Conservation (phyloP, 148 eudicot species). For the Dianthus caryophyllus region DNA sequence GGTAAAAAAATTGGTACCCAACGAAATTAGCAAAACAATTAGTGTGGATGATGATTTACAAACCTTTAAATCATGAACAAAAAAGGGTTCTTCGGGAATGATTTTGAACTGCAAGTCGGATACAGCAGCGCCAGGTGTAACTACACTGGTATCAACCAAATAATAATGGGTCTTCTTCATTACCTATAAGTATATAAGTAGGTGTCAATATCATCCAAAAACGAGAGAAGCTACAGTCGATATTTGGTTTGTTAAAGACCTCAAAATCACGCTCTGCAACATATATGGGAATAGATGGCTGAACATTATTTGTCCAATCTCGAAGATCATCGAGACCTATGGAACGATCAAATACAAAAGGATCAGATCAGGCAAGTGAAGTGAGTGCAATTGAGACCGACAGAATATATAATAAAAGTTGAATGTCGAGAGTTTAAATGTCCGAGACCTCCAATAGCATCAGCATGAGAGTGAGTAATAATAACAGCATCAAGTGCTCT, state of each 20-base stretch:
- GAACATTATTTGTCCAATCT: conserved; percentile 99
- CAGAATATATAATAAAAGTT: conserved; percentile 22
- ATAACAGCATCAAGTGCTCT: conserved; percentile 89
- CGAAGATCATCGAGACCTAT: conserved; percentile 98
- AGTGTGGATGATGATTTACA: neutral
- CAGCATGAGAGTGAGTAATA: conserved; percentile 99
- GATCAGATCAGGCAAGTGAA: conserved; percentile 15
- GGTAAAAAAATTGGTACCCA: too few relatives aligned
- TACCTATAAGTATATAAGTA: conserved; percentile 49
- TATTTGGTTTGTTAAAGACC: conserved; percentile 34
- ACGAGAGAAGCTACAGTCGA: neutral
- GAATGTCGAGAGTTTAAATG: conserved; percentile 29
- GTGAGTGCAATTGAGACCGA: conserved; percentile 9
- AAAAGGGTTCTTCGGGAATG: conserved; percentile 77
- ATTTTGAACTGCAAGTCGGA: conserved; percentile 80
- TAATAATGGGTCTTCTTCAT: conserved; percentile 99
- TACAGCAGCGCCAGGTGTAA: conserved; percentile 92
- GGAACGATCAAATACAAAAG: conserved; percentile 15
- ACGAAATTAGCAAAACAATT: neutral
- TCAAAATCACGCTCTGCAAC: conserved; percentile 92
- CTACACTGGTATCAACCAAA: conserved; percentile 77
- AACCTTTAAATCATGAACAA: conserved; percentile 74
- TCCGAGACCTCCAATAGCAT: conserved; percentile 96
- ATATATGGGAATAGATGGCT: conserved; percentile 75
- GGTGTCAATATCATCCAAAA: conserved; percentile 4